Evolutionary conservation across 768 basidiomycete species (phyloP), one percentile per base, ranked within the genome.

Genomic region (Mycena polygramma): DNA sequence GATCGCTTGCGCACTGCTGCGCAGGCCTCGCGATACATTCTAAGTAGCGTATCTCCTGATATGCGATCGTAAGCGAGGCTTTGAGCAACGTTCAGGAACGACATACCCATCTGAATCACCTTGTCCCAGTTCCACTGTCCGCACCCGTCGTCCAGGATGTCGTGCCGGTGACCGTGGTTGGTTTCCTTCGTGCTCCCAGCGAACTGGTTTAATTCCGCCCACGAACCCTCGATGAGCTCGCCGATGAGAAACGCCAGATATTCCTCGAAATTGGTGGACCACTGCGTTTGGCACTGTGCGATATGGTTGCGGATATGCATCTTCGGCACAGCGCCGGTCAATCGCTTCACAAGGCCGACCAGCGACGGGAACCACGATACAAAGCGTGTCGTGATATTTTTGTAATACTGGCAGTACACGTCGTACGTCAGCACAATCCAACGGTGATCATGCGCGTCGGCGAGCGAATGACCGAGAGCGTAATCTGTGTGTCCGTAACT

Each of bases 101-200:
- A 55, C 54, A n/a, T 9, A 55, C 54, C 54, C 36, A 55, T n/a
- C 5, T 13, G 9, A 37, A 63, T 7, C 53, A 74, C 26, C 63
- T 81, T 81, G 2, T 69, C 65, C 77, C 76, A 78, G 57, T 79
- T 81, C 77, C 77, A 78, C 48, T 66, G 75, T 10, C 66, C 69
- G 41, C 63, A 68, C 48, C 69, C 73, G 46, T 77, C 78, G 41
- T 79, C 78, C 4, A 81, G 66, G 20, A 57, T 75, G 63, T 81
- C 79, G 54, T 81, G 79, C 9, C 77, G 72, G 63, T 81, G 77
- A 1, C 79, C 80, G 30, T 73, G 69, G 51, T 81, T 81, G 68
- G 64, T 65, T 60, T 81, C 75, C 53, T 76, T 77, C 4, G 79
- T 81, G 59, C 75, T 77, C 11, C 75, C 76, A 5, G 69, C 75